Base-by-base conservation (phyloP, 495 filamentous ascomycete genomes). In the Xylaria longipes region DNA sequence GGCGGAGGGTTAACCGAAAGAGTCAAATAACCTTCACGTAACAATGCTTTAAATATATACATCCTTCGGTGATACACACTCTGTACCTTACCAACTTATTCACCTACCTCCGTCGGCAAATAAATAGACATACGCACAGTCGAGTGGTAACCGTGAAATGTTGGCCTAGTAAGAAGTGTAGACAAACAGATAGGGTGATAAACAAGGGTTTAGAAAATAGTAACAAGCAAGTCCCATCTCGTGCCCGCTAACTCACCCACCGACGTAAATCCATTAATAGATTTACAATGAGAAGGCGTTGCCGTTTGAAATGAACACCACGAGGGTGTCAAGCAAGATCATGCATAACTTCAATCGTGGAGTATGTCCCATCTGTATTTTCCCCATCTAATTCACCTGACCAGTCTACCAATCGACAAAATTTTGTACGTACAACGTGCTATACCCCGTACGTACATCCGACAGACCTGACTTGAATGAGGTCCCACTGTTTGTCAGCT, bases 371-470 rank as follows among this genome's bases (percentile, higher is more conserved):
- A 52, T 33, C 37, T 56, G 39, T 9, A 69, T 69, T 45, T 33
- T 35, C 15, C 15, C 25, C 29, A 29, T 60, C 58, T 45, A 70
- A 31, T 11, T 63, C 57, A 46, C 41, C 57, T 62, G 54, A 39
- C 25, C 7, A 22, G 41, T 50, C 37, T 62, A 61, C 45, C 4
- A 70, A 50, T 63, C 68, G 22, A 62, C 43, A 17, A 27, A 48
- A 3, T 63, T 52, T 41, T 29, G 29, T 45, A 35, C 33, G 45
- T 25, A 63, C 22, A 62, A 63, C 33, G 25, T 37, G 45, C 45
- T 45, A 52, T 70, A 11, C 50, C 41, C 46, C 39, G 54, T 48
- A 48, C 54, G 29, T 52, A 69, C 56, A 60, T 61, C 54, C 14
- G 52, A 22, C 11, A 12, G 31, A 31, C 52, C 52, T 31, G 27